Percentiles rank a stretch among this genome's conserved stretches.
Conservation (phyloP, 305 asterid species). For the Withania somnifera region DNA sequence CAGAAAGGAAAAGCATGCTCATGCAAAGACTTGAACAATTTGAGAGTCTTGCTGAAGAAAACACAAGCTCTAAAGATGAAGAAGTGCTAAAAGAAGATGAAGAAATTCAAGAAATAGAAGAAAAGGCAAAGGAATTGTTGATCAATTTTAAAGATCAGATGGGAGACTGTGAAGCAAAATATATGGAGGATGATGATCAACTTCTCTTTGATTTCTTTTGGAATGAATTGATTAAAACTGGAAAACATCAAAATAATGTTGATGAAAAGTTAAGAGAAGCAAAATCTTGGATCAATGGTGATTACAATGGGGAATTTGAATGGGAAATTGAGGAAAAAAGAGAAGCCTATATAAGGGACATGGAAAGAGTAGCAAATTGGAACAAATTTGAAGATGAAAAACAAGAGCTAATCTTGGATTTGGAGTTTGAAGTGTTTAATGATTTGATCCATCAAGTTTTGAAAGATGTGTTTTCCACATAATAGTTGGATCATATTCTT, state of each 20-base stretch:
- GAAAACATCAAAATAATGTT: slow-evolving; percentile 2
- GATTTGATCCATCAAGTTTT: slow-evolving; percentile 36
- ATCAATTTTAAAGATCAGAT: too few relatives aligned
- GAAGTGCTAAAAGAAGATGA: background rate
- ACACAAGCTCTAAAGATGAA: background rate
- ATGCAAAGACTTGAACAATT: slow-evolving; percentile 19
- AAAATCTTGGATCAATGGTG: slow-evolving; percentile 37
- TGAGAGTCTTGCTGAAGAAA: slow-evolving; percentile 8
- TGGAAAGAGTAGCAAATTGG: slow-evolving; percentile 47
- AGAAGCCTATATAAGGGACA: slow-evolving; percentile 36
- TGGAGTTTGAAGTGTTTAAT: slow-evolving; percentile 32
- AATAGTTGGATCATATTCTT: background rate
- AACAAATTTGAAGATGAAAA: slow-evolving; percentile 32
- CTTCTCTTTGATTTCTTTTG: slow-evolving; percentile 46
- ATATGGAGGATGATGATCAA: background rate
- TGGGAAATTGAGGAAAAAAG: slow-evolving; percentile 42
- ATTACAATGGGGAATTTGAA: slow-evolving; percentile 25
- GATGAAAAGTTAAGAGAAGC: slow-evolving; percentile 23
- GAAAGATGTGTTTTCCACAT: slow-evolving; percentile 12
- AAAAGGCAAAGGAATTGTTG: slow-evolving; percentile 29
- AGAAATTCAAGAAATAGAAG: slow-evolving; percentile 11
- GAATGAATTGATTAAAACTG: slow-evolving; percentile 22
- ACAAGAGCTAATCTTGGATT: slow-evolving; percentile 26
- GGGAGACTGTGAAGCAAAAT: background rate
- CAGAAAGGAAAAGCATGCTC: slow-evolving; percentile 33